These are phyloP conservation scores for Lasiodiplodia gonubiensis DNA, from an alignment of 2,329 filamentous ascomycete genomes.

Conservation along the genomic window DNA sequence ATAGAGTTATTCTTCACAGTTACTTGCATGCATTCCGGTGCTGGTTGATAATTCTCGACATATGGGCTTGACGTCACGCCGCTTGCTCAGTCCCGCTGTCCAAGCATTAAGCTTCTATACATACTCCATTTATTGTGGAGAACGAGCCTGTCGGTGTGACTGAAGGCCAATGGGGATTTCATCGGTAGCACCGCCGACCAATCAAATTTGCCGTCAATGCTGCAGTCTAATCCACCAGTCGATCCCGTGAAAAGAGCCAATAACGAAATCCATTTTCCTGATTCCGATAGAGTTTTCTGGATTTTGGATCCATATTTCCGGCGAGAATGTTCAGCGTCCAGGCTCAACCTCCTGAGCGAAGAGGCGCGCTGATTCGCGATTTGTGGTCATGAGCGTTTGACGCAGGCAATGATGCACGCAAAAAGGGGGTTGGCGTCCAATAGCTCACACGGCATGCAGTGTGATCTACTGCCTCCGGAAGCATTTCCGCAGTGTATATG, in stretches of 20 bases:
- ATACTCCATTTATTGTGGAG: constrained; percentile 7
- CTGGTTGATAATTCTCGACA: neutral
- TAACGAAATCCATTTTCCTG: constrained; percentile 7
- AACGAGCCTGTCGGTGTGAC: constrained; percentile 1
- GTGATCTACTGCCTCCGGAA: neutral
- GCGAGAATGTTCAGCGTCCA: neutral
- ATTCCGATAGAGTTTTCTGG: neutral
- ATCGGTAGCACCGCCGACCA: neutral
- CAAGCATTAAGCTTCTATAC: neutral
- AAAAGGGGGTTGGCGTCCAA: neutral
- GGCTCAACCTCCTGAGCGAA: neutral
- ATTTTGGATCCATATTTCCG: neutral
- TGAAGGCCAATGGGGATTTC: neutral
- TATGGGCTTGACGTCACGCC: neutral
- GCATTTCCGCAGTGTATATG: neutral
- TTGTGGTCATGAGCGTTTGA: neutral
- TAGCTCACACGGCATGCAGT: neutral
- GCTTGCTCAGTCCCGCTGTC: neutral
- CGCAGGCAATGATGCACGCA: neutral
- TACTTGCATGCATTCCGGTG: neutral
- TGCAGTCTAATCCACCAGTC: constrained; percentile 9
- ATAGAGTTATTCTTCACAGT: constrained; percentile 4
- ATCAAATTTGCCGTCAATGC: neutral
- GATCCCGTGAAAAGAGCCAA: neutral
- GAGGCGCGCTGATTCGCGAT: neutral